Base-by-base conservation (phyloP, 805 yeast species). In the Saccharomycopsis sp. region DNA sequence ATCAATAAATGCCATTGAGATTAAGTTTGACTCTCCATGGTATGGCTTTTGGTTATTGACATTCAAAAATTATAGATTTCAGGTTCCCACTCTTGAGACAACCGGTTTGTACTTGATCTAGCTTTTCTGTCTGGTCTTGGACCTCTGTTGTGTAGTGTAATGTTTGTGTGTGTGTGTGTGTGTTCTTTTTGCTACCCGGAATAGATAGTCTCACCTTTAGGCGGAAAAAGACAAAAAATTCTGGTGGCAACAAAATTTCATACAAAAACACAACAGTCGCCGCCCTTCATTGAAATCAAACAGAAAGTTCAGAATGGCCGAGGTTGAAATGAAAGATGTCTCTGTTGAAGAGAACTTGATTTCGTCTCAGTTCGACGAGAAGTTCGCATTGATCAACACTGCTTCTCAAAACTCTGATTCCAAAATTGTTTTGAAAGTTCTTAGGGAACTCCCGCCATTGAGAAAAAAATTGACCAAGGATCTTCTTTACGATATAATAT, bases 361-460 rank as follows among this genome's bases (percentile, higher is more conserved):
- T 9, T 35, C 27, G 31, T 32, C 25, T 25, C 33, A 34, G 23
- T 45, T 42, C 23, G 15, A 38, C 9, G 41, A 42, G 27, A 38
- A 34, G 19, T 19, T 45, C 2, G 35, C 35, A n/a, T 31, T 42
- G 18, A 31, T 45, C 13, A 17, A 36, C 12, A 79, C 79, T 60
- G 80, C 88, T 3, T 80, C 80, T 8, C 58, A 73, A 34, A 75
- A 76, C 41, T 76, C 77, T 57, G 98, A 92, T 60, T 84, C 94
- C 50, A 75, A 96, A 50, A 84, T 81, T 61, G 75, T 92, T 34
- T 72, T 89, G 60, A 83, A 82, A 55, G 88, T 85, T 17, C 72
- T 92, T 49, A 78, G 95, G 48, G 94, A 85, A 48, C 67, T 88
- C 52, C 83, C 88, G 5, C 66, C 76, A 2, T 65, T 89, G 48